Percentiles rank a stretch among this genome's conserved stretches.
Evolutionary conservation across 176 grass and related monocot genomes (phyloP).

Genomic region (Ensete glaucum): DNA sequence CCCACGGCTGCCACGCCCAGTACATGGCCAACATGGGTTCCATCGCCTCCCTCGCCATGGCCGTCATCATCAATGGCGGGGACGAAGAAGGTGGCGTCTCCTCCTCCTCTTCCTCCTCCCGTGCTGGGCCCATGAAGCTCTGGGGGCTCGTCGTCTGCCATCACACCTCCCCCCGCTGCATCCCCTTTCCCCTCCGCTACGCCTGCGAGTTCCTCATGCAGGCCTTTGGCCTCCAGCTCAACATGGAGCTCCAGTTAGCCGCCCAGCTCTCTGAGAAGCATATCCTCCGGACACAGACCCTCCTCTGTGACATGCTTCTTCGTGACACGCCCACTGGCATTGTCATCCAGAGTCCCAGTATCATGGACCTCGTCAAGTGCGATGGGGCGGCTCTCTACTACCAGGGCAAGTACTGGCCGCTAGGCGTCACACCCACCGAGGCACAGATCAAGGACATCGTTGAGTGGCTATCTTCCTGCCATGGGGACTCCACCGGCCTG

Average conservation of each 20-base stretch:
- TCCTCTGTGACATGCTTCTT: slow-evolving; percentile 94
- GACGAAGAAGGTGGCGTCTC: slow-evolving; percentile 40
- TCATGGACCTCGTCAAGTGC: slow-evolving; percentile 97
- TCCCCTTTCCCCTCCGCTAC: slow-evolving; percentile 82
- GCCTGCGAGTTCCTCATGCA: slow-evolving; percentile 98
- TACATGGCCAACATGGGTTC: slow-evolving; percentile 99
- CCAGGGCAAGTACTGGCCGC: slow-evolving; percentile 71
- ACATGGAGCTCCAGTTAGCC: slow-evolving; percentile 94
- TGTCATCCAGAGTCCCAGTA: slow-evolving; percentile 92
- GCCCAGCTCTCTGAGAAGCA: slow-evolving; percentile 86
- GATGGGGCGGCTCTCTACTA: slow-evolving; percentile 84
- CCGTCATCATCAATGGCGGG: slow-evolving; percentile 71
- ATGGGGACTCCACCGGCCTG: slow-evolving; percentile 76
- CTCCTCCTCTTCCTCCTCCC: slow-evolving; percentile 22
- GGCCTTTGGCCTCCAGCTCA: slow-evolving; percentile 83
- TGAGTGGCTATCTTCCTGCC: slow-evolving; percentile 55
- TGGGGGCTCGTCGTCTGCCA: slow-evolving; percentile 98
- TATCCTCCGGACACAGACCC: slow-evolving; percentile 75
- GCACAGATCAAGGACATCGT: slow-evolving; percentile 90
- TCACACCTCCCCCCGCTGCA: slow-evolving; percentile 77
- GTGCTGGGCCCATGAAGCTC: slow-evolving; percentile 46
- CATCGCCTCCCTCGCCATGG: slow-evolving; percentile 80
- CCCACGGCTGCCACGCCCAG: slow-evolving; percentile 78
- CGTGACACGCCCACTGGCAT: slow-evolving; percentile 88
- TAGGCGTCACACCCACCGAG: slow-evolving; percentile 75